Conservation (phyloP, 2,329 filamentous ascomycete genomes). For the Furcasterigmium furcatum region DNA sequence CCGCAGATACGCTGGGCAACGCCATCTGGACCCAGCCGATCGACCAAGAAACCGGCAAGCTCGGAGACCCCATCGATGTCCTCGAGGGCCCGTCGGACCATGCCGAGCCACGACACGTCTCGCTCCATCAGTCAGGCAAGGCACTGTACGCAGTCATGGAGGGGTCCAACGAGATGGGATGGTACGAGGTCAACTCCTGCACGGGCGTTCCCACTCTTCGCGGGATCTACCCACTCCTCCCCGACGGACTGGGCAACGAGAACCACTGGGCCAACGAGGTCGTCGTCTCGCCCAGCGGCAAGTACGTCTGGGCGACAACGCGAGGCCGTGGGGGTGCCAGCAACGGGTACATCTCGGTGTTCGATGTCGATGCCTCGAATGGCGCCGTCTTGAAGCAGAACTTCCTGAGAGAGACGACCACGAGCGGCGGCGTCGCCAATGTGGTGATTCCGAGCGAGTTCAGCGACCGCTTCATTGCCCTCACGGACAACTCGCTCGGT, state of each 20-base stretch:
- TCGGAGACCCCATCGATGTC: background rate
- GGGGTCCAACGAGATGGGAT: no score
- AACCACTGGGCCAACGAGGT: no score
- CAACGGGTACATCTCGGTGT: conserved; percentile 28
- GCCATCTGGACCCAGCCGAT: background rate
- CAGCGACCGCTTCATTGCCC: conserved; percentile 23
- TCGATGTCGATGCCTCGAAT: conserved; percentile 19
- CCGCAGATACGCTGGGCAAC: background rate
- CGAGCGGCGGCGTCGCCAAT: conserved; percentile 30
- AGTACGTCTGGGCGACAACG: no score
- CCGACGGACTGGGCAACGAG: no score
- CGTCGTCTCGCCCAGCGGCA: no score
- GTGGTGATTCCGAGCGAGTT: conserved; percentile 25
- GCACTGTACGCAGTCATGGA: no score
- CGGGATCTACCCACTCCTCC: no score
- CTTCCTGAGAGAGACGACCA: conserved; percentile 23
- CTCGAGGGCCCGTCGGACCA: background rate
- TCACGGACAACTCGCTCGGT: conserved; percentile 28
- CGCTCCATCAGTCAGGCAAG: background rate
- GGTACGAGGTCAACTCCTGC: no score
- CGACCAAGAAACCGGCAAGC: background rate
- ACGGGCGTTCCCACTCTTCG: no score
- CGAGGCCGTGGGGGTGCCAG: no score
- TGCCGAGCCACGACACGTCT: background rate
- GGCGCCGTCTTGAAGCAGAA: conserved; percentile 22